phyloP scores from a whole-genome alignment of 2,329 filamentous ascomycete genomes.

The Ophioceras dolichostomum region DNA sequence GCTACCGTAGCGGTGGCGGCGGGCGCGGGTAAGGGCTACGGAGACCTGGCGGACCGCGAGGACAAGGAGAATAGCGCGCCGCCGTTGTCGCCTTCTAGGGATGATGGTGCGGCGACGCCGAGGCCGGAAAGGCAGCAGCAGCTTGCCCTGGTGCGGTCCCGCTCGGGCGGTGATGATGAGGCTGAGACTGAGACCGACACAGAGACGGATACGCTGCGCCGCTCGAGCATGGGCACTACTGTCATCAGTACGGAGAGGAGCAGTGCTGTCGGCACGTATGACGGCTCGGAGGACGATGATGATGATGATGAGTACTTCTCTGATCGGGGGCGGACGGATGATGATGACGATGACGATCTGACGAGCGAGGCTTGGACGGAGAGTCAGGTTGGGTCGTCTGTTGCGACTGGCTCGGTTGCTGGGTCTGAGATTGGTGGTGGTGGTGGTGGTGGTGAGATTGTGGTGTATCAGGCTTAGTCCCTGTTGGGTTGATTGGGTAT shows the following conservation, averaged over 20 bases:
- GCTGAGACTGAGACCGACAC: constrained; percentile 31
- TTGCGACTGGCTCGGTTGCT: constrained; percentile 8
- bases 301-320: constrained; percentile 19
- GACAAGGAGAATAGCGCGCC: constrained; percentile 20
- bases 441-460: constrained; percentile 10
- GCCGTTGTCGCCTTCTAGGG: not conserved
- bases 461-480: constrained; percentile 7
- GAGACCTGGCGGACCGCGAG: constrained; percentile 45
- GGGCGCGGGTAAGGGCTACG: constrained; percentile 30
- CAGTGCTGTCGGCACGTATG: constrained; percentile 8
- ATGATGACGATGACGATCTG: constrained; percentile 9
- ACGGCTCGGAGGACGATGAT: constrained; percentile 12
- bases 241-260: constrained; percentile 21
- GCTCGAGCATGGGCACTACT: constrained; percentile 35
- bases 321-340: no score
- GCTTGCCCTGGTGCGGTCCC: no score
- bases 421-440: constrained; percentile 6
- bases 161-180: constrained; percentile 16
- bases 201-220: constrained; percentile 37
- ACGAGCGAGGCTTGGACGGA: constrained; percentile 38
- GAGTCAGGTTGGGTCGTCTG: constrained; percentile 20
- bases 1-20: not conserved
- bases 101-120: constrained; percentile 10
- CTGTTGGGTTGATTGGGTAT: not conserved
- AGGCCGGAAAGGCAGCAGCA: no score